Percentiles rank a stretch among this genome's conserved stretches.
Evolutionary conservation across 345 rosid species (phyloP).

Genomic region (Leavenworthia alabamica): DNA sequence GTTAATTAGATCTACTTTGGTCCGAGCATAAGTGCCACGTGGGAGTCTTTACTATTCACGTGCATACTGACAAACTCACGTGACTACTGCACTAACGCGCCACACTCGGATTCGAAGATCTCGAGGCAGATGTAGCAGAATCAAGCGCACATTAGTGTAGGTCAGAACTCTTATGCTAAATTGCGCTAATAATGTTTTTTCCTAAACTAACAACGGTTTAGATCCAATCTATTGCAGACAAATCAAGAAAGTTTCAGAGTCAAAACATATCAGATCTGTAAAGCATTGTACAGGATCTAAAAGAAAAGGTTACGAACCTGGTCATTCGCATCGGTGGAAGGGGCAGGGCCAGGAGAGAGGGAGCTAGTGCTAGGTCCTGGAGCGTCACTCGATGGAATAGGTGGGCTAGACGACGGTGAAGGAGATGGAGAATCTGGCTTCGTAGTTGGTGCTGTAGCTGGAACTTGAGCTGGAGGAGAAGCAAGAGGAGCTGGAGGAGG

Average conservation of each 20-base stretch:
- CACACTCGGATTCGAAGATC: slow-evolving; percentile 21
- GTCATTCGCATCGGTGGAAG: slow-evolving; percentile 15
- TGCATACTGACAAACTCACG: slow-evolving; percentile 17
- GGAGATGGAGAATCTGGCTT: slow-evolving; percentile 44
- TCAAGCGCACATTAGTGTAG: neutral
- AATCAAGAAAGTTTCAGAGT: too few relatives aligned
- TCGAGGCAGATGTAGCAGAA: slow-evolving; percentile 22
- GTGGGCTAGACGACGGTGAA: slow-evolving; percentile 47
- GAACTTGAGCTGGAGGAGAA: slow-evolving; percentile 61
- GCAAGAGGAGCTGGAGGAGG: slow-evolving; percentile 47
- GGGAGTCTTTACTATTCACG: neutral
- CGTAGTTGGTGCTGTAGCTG: slow-evolving; percentile 46
- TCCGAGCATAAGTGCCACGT: neutral
- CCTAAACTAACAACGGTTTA: too few relatives aligned
- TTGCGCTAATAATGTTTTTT: neutral
- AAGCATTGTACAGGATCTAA: slow-evolving; percentile 14
- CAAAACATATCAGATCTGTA: slow-evolving; percentile 31
- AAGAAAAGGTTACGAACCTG: slow-evolving; percentile 18
- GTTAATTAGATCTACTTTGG: slow-evolving; percentile 17
- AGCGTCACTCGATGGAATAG: slow-evolving; percentile 41
- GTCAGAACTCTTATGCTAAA: neutral
- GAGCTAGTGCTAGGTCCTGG: slow-evolving; percentile 44
- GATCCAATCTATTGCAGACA: too few relatives aligned
- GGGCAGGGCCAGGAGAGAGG: slow-evolving; percentile 52
- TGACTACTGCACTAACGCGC: slow-evolving; percentile 22